phyloP scores from a whole-genome alignment of 208 protist species.

The Trichomonas gallinae region DNA sequence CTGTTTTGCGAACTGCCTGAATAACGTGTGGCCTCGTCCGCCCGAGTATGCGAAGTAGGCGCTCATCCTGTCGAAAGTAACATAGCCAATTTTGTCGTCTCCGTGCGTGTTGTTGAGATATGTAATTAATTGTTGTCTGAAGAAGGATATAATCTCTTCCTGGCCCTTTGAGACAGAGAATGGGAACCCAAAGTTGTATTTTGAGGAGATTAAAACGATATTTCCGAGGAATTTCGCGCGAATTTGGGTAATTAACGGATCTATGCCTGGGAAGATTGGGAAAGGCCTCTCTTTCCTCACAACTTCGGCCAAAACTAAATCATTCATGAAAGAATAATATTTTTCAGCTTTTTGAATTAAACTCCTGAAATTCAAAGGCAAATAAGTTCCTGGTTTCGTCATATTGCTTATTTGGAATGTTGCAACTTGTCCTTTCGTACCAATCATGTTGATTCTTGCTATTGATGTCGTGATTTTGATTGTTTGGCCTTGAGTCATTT shows the following conservation, averaged over 20 bases:
- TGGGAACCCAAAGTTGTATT: background rate
- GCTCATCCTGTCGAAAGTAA: background rate
- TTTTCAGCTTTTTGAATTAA: background rate
- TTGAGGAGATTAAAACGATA: background rate
- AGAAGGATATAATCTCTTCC: background rate
- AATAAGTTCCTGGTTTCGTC: background rate
- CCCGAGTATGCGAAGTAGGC: background rate
- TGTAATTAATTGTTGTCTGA: background rate
- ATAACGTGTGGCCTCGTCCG: background rate
- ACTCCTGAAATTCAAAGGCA: background rate
- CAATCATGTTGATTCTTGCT: background rate
- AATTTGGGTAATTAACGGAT: background rate
- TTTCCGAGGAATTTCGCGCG: background rate
- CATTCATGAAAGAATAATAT: background rate
- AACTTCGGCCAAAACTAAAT: background rate
- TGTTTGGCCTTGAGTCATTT: background rate
- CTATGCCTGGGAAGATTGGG: background rate
- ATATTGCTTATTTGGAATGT: background rate
- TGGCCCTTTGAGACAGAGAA: background rate
- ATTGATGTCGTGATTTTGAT: background rate
- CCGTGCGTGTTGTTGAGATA: background rate
- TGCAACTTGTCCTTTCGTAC: background rate
- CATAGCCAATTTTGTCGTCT: background rate
- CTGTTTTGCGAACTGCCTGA: no score
- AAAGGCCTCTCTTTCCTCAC: background rate